Base-by-base conservation (phyloP, 2,329 filamentous ascomycete species). In the Rutstroemia sydowiana region DNA sequence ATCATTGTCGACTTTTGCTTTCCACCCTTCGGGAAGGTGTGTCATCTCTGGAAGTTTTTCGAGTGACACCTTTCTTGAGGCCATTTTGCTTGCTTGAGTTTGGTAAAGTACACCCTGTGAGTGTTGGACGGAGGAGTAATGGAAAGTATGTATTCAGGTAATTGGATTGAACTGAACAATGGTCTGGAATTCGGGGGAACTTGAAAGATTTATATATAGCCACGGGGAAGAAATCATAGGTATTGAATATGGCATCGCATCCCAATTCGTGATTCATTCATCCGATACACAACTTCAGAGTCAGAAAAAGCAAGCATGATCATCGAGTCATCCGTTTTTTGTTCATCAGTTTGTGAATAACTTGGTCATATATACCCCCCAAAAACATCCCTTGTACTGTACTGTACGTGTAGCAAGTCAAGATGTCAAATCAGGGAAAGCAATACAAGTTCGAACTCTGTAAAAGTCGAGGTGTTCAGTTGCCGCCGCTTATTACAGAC, bases 401-500 rank as follows among this genome's bases (percentile, higher is more conserved):
- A 16, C 16, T 4, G 5, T 16, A 32, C 1, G 18, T n/a, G 8
- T 3, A 32, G 10, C 26, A 9, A 42, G 2, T 18, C 26, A 43
- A 36, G 14, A 54, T 52, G 50, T 21, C 45, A n/a, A 31, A 8
- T 14, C 9, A 48, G 13, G 10, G 14, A 18, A 36, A 48, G 10
- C 30, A 8, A 34, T 32, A 32, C 16, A 32, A 23, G 21, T 42
- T 52, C 14, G 43, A 54, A 26, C 36, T 52, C 14, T 52, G 44
- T 20, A 52, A 52, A 48, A n/a, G 48, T 14, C 40, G 48, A 28
- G 18, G 43, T 13, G 21, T 40, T 16, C 6, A 23, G 8, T 44
- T 44, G 7, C 34, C 34, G 9, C 23, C 42, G 2, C 41, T 54
- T n/a, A 36, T 48, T 20, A 54, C 52, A 8, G 32, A 54, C 23